A percentile compares a stretch with the other conserved stretches of the same genome.
phyloP scores from a whole-genome alignment of 106 monocot genomes.

The Dioscorea dumetorum region DNA sequence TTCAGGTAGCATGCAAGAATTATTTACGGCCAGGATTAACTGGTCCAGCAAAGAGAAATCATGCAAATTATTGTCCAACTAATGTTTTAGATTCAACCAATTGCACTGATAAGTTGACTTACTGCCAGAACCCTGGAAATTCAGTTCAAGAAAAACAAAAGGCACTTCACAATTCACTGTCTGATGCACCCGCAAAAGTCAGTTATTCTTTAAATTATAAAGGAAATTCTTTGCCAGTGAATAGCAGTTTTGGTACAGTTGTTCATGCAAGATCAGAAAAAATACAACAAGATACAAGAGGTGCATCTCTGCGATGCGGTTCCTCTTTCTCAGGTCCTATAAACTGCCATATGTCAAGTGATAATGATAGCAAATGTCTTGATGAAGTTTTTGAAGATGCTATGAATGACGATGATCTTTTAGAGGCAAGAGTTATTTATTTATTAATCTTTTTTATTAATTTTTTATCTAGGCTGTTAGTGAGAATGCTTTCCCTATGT shows the following conservation, averaged over 20 bases:
- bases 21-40: slow-evolving; percentile 76
- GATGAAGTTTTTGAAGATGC: slow-evolving; percentile 38
- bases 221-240: slow-evolving; percentile 8
- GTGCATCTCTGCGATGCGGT: slow-evolving; percentile 5
- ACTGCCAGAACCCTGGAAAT: slow-evolving; percentile 5
- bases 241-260: slow-evolving; percentile 10
- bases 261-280: slow-evolving; percentile 8
- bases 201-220: slow-evolving; percentile 6
- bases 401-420: slow-evolving; percentile 65
- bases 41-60: slow-evolving; percentile 21
- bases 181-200: slow-evolving; percentile 1
- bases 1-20: slow-evolving; percentile 26
- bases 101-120: slow-evolving; percentile 1
- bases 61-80: slow-evolving; percentile 4
- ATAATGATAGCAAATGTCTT: slow-evolving; percentile 4
- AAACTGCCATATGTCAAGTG: slow-evolving; percentile 7
- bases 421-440: background rate
- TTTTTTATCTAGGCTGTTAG: background rate
- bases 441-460: too few species aligned
- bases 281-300: slow-evolving; percentile 14
- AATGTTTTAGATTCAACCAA: slow-evolving; percentile 10
- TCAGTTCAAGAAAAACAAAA: slow-evolving; percentile 14
- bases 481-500: background rate
- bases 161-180: slow-evolving; percentile 1
- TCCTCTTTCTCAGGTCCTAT: slow-evolving; percentile 8